phyloP scores from a whole-genome alignment of 2,329 filamentous ascomycete genomes.

The Trichoderma hamatum region DNA sequence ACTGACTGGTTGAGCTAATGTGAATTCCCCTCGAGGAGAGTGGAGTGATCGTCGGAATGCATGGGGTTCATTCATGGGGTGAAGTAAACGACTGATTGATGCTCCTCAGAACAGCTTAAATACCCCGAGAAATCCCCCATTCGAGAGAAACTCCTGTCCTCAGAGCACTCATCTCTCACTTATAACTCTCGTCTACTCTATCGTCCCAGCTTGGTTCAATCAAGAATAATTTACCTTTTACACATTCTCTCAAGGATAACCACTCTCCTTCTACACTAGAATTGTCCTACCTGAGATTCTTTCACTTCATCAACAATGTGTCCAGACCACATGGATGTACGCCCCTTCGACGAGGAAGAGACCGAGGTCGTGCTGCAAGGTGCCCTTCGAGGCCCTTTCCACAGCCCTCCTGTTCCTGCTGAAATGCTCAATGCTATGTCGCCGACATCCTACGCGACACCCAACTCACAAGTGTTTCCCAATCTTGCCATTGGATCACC shows the following conservation, averaged over 20 bases:
- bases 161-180: not conserved
- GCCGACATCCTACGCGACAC: not conserved
- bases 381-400: not conserved
- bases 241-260: not conserved
- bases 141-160: not conserved
- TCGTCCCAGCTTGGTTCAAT: not conserved
- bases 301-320: not conserved
- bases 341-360: not conserved
- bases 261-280: not conserved
- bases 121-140: not conserved
- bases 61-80: not conserved
- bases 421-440: not conserved
- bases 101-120: not conserved
- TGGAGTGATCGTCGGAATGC: not conserved
- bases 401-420: not conserved
- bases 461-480: not conserved
- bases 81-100: not conserved
- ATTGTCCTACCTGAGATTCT: not conserved
- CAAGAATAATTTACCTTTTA: not conserved
- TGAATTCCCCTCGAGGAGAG: not conserved
- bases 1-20: not conserved
- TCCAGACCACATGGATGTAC: not conserved
- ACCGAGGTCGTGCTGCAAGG: not conserved
- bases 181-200: not conserved
- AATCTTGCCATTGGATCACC: slow-evolving; percentile 9